Percentiles rank a stretch among this genome's conserved stretches.
Conservation (phyloP, 306 rosid genomes). For the Hippophae gyantsensis region DNA sequence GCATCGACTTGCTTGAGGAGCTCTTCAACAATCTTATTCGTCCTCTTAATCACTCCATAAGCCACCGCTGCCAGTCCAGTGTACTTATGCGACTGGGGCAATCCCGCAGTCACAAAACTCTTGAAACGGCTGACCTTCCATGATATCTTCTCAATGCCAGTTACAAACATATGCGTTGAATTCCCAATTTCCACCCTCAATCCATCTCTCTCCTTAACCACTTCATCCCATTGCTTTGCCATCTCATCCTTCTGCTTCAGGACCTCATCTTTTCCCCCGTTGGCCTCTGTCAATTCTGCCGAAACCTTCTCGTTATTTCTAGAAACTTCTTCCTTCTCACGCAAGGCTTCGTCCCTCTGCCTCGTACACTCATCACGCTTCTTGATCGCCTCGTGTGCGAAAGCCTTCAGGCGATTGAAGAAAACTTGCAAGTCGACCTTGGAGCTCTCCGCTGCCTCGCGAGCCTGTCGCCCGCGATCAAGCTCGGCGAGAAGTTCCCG, state of each 20-base stretch:
- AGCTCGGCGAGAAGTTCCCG: constrained; percentile 66
- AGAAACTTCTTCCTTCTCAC: constrained; percentile 56
- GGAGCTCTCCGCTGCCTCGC: constrained; percentile 64
- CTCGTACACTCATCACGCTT: constrained; percentile 70
- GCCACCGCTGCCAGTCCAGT: constrained; percentile 71
- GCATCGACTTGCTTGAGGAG: constrained; percentile 65
- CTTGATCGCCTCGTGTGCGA: constrained; percentile 82
- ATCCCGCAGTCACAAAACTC: constrained; percentile 39
- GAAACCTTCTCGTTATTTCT: constrained; percentile 37
- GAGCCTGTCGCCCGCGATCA: constrained; percentile 77
- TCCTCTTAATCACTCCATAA: constrained; percentile 78
- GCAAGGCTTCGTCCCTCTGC: constrained; percentile 71
- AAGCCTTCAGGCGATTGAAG: constrained; percentile 57
- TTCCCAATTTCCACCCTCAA: constrained; percentile 72
- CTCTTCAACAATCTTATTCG: constrained; percentile 89
- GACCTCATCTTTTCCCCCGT: constrained; percentile 34
- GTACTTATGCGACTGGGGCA: constrained; percentile 73
- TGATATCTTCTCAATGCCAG: constrained; percentile 84
- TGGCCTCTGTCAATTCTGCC: constrained; percentile 40
- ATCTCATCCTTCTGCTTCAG: constrained; percentile 43
- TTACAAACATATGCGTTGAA: constrained; percentile 79
- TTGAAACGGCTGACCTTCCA: constrained; percentile 60
- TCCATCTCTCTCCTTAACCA: constrained; percentile 53
- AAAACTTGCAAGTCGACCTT: constrained; percentile 58
- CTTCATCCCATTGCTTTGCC: constrained; percentile 48